These are phyloP conservation scores for Mycena vulgaris DNA, from an alignment of 768 basidiomycete genomes.

Conservation along the genomic window DNA sequence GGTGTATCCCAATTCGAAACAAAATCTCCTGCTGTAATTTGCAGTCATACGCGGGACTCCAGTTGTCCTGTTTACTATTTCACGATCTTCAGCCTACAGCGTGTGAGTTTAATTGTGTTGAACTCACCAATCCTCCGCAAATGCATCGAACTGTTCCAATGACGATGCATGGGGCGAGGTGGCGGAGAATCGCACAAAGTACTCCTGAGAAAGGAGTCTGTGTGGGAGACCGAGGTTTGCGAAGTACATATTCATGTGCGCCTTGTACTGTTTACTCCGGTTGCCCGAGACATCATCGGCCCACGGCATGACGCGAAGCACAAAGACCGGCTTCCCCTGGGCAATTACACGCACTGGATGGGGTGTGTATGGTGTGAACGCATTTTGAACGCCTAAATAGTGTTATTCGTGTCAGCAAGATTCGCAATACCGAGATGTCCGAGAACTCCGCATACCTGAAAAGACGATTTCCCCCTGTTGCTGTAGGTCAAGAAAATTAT, in stretches of 20 bases:
- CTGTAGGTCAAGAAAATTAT: constrained; percentile 4
- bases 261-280: constrained; percentile 51
- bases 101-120: too few species aligned
- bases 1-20: constrained; percentile 42
- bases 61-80: not conserved
- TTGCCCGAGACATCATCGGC: too few species aligned
- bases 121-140: constrained; percentile 37
- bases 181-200: constrained; percentile 49
- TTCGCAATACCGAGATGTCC: too few species aligned
- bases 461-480: too few species aligned
- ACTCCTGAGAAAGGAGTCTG: constrained; percentile 45
- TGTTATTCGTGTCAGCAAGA: too few species aligned
- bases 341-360: constrained; percentile 25
- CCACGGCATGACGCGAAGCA: not conserved
- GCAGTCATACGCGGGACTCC: constrained; percentile 44
- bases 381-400: not conserved
- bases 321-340: not conserved
- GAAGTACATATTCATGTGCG: constrained; percentile 52
- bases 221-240: constrained; percentile 47
- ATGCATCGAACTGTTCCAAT: constrained; percentile 47
- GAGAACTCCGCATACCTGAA: too few species aligned
- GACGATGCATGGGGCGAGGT: constrained; percentile 50
- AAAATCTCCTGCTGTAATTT: constrained; percentile 41
- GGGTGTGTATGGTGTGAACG: not conserved
- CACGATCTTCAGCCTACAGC: too few species aligned